Evolutionary conservation across 495 filamentous ascomycete species (phyloP), one percentile per base, ranked within the genome.

Genomic region (Penicillium salamii): DNA sequence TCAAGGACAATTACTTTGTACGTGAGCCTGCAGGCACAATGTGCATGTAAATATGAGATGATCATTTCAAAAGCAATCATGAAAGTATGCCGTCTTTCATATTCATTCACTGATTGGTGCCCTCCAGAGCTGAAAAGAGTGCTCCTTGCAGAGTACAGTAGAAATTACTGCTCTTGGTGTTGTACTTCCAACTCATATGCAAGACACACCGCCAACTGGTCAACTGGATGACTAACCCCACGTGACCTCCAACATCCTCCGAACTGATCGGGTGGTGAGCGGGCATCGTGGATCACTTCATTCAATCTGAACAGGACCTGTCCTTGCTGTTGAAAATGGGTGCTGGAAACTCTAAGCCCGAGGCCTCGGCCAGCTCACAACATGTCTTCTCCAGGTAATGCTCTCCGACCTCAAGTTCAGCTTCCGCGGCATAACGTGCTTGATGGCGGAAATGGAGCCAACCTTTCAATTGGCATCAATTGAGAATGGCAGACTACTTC

Each of bases 381-480:
- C 77, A 79, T 66, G 66, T 79, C 60, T 79, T 80, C 59, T 68
- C 75, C 18, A 76, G 75, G 77, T 78, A 68, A 42, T 40, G 15
- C 41, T n/a, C 47, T 20, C 42, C 23, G 24, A 42, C 8, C 13
- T 52, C 26, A 14, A 26, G 49, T 21, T 42, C 35, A n/a, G 37
- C 20, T 44, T 32, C 38, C 40, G 47, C 29, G 42, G 26, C 31
- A 50, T 42, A 37, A 19, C 17, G 20, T 31, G 31, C 17, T 53
- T 17, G 19, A 43, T 49, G 37, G 32, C 29, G 18, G 41, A 53
- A 61, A 52, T 34, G 41, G 43, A 35, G 42, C 37, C 46, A 35
- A 43, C 46, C 31, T 54, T 32, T 38, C 18, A 38, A 56, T 46
- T 41, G 46, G 33, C 42, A 11, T 38, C 52, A 53, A 52, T 61